These are phyloP conservation scores for Middelhovenomyces tepae DNA, from an alignment of 805 yeast species.

Conservation along the genomic window DNA sequence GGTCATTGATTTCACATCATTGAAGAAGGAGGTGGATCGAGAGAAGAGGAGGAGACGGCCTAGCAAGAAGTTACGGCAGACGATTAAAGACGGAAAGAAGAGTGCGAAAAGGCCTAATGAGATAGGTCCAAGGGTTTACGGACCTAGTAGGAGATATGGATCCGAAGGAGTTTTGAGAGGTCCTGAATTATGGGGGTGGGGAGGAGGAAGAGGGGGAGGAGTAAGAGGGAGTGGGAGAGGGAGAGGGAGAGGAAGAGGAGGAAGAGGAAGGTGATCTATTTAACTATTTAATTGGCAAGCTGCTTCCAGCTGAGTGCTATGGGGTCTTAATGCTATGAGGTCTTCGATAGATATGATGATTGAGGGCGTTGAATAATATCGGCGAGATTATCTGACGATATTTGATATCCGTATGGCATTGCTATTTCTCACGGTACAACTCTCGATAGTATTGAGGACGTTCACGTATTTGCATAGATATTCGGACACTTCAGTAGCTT, in stretches of 20 bases:
- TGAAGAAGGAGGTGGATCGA: constrained; percentile 9
- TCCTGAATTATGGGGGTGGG: neutral
- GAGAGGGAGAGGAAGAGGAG: neutral
- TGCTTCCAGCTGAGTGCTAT: constrained; percentile 4
- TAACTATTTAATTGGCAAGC: no score
- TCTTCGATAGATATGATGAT: neutral
- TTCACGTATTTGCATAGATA: no score
- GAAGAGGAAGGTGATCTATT: no score
- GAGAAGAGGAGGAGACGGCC: constrained; percentile 15
- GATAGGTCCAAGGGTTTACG: constrained; percentile 7
- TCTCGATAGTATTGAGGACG: no score
- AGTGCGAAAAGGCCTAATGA: neutral
- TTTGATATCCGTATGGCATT: neutral
- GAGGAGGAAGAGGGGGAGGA: constrained; percentile 2
- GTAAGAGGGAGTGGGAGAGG: neutral
- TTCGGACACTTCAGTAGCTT: no score
- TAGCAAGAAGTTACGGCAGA: constrained; percentile 17
- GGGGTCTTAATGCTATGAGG: neutral
- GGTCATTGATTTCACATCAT: constrained; percentile 15
- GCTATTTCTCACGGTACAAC: no score
- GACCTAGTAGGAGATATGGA: constrained; percentile 9
- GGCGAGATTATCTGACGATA: neutral
- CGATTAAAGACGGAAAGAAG: constrained; percentile 6
- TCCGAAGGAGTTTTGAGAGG: constrained; percentile 4
- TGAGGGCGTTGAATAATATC: neutral